phyloP scores from a whole-genome alignment of 1,284 basidiomycete genomes.

The Sanghuangporus sanghuang region DNA sequence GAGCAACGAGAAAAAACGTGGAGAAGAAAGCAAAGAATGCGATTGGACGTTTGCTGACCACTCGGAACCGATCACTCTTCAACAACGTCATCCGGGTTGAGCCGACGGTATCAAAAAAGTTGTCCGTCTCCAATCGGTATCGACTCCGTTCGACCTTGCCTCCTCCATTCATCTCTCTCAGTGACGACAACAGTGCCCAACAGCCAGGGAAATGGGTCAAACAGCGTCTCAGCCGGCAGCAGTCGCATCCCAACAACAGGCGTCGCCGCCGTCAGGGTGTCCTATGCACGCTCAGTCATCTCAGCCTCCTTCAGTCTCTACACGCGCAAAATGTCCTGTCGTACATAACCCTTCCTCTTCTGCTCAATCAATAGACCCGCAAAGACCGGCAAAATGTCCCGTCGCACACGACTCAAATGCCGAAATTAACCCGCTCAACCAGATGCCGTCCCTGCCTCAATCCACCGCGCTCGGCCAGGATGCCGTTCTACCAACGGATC shows the following conservation, averaged over 20 bases:
- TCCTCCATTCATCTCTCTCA: neutral
- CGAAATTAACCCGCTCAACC: slow-evolving; percentile 75
- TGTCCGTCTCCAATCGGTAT: neutral
- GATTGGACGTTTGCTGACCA: neutral
- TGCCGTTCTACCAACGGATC: slow-evolving; percentile 65
- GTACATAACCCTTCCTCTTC: slow-evolving; percentile 4
- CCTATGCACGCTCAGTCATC: slow-evolving; percentile 14
- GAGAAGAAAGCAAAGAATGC: neutral
- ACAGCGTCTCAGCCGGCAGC: slow-evolving; percentile 12
- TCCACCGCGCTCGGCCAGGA: slow-evolving; percentile 54
- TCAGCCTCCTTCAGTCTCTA: neutral
- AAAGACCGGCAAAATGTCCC: slow-evolving; percentile 12
- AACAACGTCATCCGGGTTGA: neutral
- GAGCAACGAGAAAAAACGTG: neutral
- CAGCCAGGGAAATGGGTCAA: slow-evolving; percentile 8
- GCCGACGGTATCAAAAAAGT: neutral
- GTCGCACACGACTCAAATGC: neutral
- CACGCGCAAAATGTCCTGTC: slow-evolving; percentile 14
- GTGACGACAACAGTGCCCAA: neutral
- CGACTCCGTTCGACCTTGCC: neutral
- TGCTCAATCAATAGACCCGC: neutral
- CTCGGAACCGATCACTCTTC: neutral
- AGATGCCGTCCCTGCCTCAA: slow-evolving; percentile 84
- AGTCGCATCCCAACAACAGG: neutral
- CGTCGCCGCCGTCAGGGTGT: slow-evolving; percentile 10